These are phyloP conservation scores for Lentinula sp. DNA, from an alignment of 768 basidiomycete genomes.

Conservation along the genomic window DNA sequence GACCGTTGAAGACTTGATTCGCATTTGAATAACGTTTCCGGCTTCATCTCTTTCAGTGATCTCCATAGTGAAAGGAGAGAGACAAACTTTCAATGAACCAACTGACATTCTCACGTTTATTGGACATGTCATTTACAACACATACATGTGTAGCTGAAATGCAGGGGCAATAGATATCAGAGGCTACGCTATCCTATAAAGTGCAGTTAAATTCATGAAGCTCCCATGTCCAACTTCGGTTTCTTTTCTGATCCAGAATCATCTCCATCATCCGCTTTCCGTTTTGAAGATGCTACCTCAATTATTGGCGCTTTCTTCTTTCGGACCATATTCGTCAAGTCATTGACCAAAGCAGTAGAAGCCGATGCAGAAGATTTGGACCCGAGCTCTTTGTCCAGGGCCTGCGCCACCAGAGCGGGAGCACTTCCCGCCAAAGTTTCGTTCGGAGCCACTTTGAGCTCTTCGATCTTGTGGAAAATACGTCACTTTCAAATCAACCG, in stretches of 20 bases:
- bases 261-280: constrained; percentile 63
- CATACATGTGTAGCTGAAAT: too few species aligned
- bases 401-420: constrained; percentile 64
- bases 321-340: constrained; percentile 78
- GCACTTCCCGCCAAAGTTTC: constrained; percentile 49
- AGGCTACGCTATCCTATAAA: not conserved
- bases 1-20: not conserved
- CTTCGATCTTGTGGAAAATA: constrained; percentile 63
- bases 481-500: not conserved
- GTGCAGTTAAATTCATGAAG: not conserved
- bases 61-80: not conserved
- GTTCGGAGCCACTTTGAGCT: constrained; percentile 77
- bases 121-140: too few species aligned
- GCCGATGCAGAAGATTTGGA: constrained; percentile 25
- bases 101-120: not conserved
- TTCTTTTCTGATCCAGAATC: constrained; percentile 57
- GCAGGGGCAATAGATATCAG: not conserved
- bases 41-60: constrained; percentile 6
- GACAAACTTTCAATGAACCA: too few species aligned
- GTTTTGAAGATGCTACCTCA: constrained; percentile 37
- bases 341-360: constrained; percentile 53
- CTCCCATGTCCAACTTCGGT: constrained; percentile 40
- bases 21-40: not conserved
- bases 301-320: constrained; percentile 66
- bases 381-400: constrained; percentile 68